These are phyloP conservation scores for Crepidotus variabilis DNA, from an alignment of 768 basidiomycete species.

Conservation along the genomic window DNA sequence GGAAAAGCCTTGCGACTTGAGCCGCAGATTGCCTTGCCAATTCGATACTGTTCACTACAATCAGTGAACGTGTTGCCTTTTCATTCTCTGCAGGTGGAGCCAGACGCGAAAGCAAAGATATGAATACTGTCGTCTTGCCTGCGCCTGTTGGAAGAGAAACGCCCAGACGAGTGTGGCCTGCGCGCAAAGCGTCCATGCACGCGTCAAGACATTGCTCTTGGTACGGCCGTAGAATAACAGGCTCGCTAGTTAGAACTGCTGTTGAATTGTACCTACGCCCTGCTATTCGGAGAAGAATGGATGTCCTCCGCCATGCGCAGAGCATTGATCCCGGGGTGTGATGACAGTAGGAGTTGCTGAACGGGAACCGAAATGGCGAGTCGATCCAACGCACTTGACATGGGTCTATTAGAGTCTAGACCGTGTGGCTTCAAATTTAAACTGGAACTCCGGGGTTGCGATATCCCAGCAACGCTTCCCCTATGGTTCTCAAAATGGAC, in stretches of 20 bases:
- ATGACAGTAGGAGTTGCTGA: neutral
- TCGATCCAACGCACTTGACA: too few relatives aligned
- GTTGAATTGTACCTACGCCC: conserved; percentile 9
- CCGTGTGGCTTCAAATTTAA: too few relatives aligned
- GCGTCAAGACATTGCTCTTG: conserved; percentile 78
- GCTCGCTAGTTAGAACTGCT: conserved; percentile 6
- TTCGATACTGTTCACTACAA: conserved; percentile 88
- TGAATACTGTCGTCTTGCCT: conserved; percentile 90
- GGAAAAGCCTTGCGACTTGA: conserved; percentile 63
- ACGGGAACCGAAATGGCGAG: neutral
- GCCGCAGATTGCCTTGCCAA: conserved; percentile 83
- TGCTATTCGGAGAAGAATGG: conserved; percentile 1
- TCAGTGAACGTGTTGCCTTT: conserved; percentile 56
- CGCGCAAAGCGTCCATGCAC: conserved; percentile 65
- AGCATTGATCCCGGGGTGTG: conserved; percentile 11
- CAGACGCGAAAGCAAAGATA: conserved; percentile 72
- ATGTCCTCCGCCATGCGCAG: conserved; percentile 9
- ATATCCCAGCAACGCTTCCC: neutral
- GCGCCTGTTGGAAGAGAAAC: conserved; percentile 85
- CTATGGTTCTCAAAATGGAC: conserved; percentile 1
- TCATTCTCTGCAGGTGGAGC: conserved; percentile 36
- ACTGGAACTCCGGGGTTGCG: neutral
- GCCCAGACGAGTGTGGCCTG: conserved; percentile 73
- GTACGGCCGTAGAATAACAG: conserved; percentile 71
- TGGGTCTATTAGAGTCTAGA: too few relatives aligned